Percentiles rank a stretch among this genome's conserved stretches.
Evolutionary conservation across 176 grass and related monocot species (phyloP).

Genomic region (Ensete glaucum): DNA sequence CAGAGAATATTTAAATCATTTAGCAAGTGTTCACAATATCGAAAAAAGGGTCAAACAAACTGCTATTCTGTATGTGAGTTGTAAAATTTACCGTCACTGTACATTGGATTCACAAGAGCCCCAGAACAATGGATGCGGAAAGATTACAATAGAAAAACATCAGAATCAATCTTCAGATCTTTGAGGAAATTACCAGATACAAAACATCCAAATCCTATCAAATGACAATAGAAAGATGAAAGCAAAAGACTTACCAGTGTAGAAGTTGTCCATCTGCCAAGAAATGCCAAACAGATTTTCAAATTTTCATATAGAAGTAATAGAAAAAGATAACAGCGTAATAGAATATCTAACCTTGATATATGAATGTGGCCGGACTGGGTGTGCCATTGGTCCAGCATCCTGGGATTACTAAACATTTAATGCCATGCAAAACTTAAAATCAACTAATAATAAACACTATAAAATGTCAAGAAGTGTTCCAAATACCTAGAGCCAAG

Average conservation of each 20-base stretch:
- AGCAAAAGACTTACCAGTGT: slow-evolving; percentile 50
- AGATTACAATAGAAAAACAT: slow-evolving; percentile 23
- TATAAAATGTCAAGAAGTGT: background rate
- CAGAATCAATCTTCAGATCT: background rate
- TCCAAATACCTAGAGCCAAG: background rate
- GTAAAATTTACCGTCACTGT: slow-evolving; percentile 60
- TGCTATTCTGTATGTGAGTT: background rate
- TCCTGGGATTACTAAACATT: slow-evolving; percentile 56
- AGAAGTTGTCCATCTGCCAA: slow-evolving; percentile 98
- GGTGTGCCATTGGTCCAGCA: slow-evolving; percentile 95
- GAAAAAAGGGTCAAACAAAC: slow-evolving; percentile 5
- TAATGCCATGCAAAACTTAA: slow-evolving; percentile 2
- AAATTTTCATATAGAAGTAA: background rate
- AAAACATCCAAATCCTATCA: slow-evolving; percentile 15
- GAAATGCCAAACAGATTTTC: slow-evolving; percentile 29
- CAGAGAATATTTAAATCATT: slow-evolving; percentile 13
- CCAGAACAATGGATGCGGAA: slow-evolving; percentile 15
- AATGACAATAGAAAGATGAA: slow-evolving; percentile 14
- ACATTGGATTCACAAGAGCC: slow-evolving; percentile 1
- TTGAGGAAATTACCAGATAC: background rate
- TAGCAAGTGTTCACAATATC: slow-evolving; percentile 15
- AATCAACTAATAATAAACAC: slow-evolving; percentile 1
- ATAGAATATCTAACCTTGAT: slow-evolving; percentile 56
- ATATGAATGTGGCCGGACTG: slow-evolving; percentile 91
- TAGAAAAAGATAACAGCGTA: background rate